phyloP scores from a whole-genome alignment of 1,139 yeast genomes.

The Pichia sp. region DNA sequence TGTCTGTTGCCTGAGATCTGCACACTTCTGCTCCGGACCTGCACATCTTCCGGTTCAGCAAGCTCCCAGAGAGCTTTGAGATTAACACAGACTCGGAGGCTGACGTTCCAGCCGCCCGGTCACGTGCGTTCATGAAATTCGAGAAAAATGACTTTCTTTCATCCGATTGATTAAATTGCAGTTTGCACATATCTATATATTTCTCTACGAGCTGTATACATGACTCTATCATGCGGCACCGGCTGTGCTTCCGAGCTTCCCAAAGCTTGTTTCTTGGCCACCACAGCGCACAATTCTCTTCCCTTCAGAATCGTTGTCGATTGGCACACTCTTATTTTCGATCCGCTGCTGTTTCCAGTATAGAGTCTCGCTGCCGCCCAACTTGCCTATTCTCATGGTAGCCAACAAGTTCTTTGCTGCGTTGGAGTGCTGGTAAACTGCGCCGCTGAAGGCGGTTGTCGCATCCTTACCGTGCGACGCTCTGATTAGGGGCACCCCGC shows the following conservation, averaged over 20 bases:
- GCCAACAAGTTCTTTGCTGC: constrained; percentile 70
- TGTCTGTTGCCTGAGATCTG: too few relatives aligned
- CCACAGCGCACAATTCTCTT: constrained; percentile 55
- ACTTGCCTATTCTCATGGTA: constrained; percentile 68
- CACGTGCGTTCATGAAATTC: background rate
- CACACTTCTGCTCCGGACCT: background rate
- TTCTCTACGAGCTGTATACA: background rate
- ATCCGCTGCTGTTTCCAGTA: constrained; percentile 67
- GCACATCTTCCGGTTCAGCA: background rate
- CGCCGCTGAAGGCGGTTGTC: constrained; percentile 67
- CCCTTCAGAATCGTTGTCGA: constrained; percentile 48
- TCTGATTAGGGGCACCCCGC: constrained; percentile 56
- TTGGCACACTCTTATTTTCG: constrained; percentile 52
- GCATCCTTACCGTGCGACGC: constrained; percentile 72
- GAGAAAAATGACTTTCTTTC: too few relatives aligned
- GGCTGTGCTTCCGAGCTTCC: constrained; percentile 36
- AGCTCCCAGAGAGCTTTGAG: background rate
- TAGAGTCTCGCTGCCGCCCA: constrained; percentile 77
- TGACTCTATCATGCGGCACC: constrained; percentile 34
- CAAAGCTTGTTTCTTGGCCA: constrained; percentile 48
- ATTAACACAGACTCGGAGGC: background rate
- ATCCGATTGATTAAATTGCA: too few relatives aligned
- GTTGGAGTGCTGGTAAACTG: constrained; percentile 69
- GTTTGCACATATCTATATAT: background rate
- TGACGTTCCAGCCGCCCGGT: background rate